Evolutionary conservation across 2,329 filamentous ascomycete species (phyloP), one percentile per base, ranked within the genome.

Genomic region (Ophiocordyceps camponoti-floridani): DNA sequence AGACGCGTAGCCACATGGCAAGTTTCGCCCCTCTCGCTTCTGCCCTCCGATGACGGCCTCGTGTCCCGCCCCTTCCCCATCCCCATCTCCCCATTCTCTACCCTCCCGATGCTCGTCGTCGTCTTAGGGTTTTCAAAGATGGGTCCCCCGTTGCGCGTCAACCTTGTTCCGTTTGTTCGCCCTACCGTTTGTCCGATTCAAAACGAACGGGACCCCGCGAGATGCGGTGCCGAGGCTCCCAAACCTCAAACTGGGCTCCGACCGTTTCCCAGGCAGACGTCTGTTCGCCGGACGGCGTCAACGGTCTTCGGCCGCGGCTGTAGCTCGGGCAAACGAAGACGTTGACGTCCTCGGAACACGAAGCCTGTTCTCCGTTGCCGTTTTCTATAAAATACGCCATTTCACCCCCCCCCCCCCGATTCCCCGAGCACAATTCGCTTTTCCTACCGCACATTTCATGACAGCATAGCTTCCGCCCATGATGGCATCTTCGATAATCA

Each of bases 1-100:
- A 88, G 75, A 83, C 82, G 54, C 81, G 83, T 63, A 86, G 82
- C 49, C 83, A 88, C 66, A 84, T 88, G 77, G 83, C 83, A 67
- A 77, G 82, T 79, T 47, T 40, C 40, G 44, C 33, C 30, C 37
- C 44, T 30, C 27, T 45, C 41, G 33, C 45, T 23, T 19, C 37
- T 38, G 13, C 35, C 33, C 33, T n/a, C 33, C 33, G 9, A 10
- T 37, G 8, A 37, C 33, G 5, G 5, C 33, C n/a, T 5, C 33
- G 5, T n/a, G 5, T 37, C 18, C n/a, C 37, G 6, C 37, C n/a
- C 37, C 18, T n/a, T 38, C n/a, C n/a, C n/a, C n/a, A n/a, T n/a
- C n/a, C n/a, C n/a, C n/a, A n/a, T n/a, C 33, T 37, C 8, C 13
- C 33, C 33, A 37, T 12, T 5, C 13, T n/a, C 10, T 14, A n/a